Conservation (phyloP, 345 rosid genomes). For the Gossypioides kirkii region DNA sequence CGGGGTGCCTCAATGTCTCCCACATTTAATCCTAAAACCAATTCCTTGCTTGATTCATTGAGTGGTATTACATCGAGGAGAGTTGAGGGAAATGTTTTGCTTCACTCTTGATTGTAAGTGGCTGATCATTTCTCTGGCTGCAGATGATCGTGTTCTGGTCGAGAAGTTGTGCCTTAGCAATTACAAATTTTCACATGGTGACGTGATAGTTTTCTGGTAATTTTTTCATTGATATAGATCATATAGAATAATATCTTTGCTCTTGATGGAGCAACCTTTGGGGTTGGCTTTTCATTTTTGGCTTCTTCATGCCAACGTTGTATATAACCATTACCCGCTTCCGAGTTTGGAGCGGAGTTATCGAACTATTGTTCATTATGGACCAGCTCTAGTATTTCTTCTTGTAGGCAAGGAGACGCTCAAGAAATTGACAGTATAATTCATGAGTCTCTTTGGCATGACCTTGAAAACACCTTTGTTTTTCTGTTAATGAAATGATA, state of each 20-base stretch:
- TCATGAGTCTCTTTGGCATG: not conserved
- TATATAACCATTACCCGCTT: not conserved
- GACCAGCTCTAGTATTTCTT: not conserved
- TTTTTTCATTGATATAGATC: conserved; percentile 11
- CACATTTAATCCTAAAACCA: conserved; percentile 50
- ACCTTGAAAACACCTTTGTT: not conserved
- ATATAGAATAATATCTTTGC: not conserved
- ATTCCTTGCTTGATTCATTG: conserved; percentile 25
- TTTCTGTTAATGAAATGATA: not conserved
- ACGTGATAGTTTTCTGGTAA: conserved; percentile 77
- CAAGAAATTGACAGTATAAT: not conserved
- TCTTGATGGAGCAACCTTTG: not conserved
- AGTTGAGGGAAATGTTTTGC: conserved; percentile 8
- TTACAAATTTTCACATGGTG: conserved; percentile 77
- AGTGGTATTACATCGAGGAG: conserved; percentile 16
- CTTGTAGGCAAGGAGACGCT: not conserved
- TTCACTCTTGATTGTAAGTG: conserved; percentile 1
- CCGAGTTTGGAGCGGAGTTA: not conserved
- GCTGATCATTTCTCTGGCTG: conserved; percentile 26
- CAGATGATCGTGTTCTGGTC: conserved; percentile 79
- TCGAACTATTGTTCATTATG: not conserved
- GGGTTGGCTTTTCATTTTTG: conserved; percentile 9
- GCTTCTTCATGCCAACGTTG: not conserved
- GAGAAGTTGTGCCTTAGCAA: conserved; percentile 72
- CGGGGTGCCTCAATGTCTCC: conserved; percentile 82